These are phyloP conservation scores for Cyclotella kingstonii DNA, from an alignment of 108 stramenopile species.

Conservation along the genomic window DNA sequence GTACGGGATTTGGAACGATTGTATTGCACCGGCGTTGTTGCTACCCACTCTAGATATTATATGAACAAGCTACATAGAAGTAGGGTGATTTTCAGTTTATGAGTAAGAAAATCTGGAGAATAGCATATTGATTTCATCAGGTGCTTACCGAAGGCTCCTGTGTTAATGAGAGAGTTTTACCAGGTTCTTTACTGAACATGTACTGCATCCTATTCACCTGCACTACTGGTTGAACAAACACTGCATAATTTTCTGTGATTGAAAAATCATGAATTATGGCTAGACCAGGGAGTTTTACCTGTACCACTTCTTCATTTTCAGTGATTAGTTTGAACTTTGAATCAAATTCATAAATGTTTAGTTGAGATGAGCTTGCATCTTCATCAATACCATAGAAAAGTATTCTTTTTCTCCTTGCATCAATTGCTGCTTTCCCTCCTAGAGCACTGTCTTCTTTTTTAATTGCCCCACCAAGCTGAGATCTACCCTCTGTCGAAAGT, in stretches of 20 bases:
- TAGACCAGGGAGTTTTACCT: conserved; percentile 58
- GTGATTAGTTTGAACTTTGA: conserved; percentile 60
- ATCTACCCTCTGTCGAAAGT: conserved; percentile 76
- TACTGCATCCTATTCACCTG: conserved; percentile 74
- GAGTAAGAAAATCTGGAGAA: not conserved
- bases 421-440: conserved; percentile 58
- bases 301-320: conserved; percentile 55
- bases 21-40: conserved; percentile 29
- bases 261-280: conserved; percentile 77
- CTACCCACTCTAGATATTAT: conserved; percentile 58
- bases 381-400: conserved; percentile 67
- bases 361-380: conserved; percentile 49
- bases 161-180: conserved; percentile 48
- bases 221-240: conserved; percentile 67
- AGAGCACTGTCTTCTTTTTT: conserved; percentile 65
- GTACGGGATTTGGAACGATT: conserved; percentile 61
- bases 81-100: not conserved
- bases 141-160: conserved; percentile 38
- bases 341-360: conserved; percentile 80
- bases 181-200: conserved; percentile 76
- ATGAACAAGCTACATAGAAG: conserved; percentile 46
- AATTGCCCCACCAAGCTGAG: conserved; percentile 79
- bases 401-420: conserved; percentile 61
- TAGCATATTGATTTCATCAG: not conserved
- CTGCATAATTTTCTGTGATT: conserved; percentile 73